Conservation (phyloP, 2,329 filamentous ascomycete genomes). For the Pseudocercospora crystallina region DNA sequence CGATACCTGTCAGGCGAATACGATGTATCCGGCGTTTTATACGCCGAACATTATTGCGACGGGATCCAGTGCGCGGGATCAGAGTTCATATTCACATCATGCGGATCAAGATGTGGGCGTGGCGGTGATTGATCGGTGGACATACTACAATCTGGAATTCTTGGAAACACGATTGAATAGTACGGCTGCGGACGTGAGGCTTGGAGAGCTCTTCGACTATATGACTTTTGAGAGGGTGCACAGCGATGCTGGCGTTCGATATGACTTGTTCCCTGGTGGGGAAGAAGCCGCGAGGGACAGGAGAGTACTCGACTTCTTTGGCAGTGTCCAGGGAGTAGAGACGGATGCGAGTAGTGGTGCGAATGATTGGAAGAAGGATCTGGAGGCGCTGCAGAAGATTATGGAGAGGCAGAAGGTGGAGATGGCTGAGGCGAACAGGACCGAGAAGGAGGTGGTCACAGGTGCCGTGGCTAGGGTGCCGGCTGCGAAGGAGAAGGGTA, state of each 20-base stretch:
- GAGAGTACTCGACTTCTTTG: constrained; percentile 94
- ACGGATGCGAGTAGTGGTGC: constrained; percentile 54
- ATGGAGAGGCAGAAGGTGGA: constrained; percentile 53
- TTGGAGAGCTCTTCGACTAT: constrained; percentile 93
- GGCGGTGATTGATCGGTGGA: constrained; percentile 96
- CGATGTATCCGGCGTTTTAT: constrained; percentile 98
- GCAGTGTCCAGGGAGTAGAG: constrained; percentile 96
- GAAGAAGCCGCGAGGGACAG: constrained; percentile 74
- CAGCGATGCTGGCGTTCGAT: constrained; percentile 84
- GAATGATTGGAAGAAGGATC: constrained; percentile 61
- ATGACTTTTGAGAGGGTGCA: constrained; percentile 96
- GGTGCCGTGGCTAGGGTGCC: constrained; percentile 10
- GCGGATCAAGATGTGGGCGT: constrained; percentile 97
- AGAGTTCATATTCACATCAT: constrained; percentile 96
- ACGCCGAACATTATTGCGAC: constrained; percentile 98
- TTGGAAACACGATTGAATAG: constrained; percentile 87
- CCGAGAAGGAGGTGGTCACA: neutral
- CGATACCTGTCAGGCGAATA: constrained; percentile 98
- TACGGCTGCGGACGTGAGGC: constrained; percentile 79
- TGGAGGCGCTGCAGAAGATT: constrained; percentile 67
- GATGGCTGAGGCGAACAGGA: constrained; percentile 10
- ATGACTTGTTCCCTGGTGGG: constrained; percentile 90
- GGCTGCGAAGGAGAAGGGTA: constrained; percentile 3
- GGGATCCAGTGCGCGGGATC: constrained; percentile 91
- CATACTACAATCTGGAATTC: constrained; percentile 97